These are phyloP conservation scores for Blastocystis sp. DNA, from an alignment of 352 stramenopile genomes.

Conservation along the genomic window DNA sequence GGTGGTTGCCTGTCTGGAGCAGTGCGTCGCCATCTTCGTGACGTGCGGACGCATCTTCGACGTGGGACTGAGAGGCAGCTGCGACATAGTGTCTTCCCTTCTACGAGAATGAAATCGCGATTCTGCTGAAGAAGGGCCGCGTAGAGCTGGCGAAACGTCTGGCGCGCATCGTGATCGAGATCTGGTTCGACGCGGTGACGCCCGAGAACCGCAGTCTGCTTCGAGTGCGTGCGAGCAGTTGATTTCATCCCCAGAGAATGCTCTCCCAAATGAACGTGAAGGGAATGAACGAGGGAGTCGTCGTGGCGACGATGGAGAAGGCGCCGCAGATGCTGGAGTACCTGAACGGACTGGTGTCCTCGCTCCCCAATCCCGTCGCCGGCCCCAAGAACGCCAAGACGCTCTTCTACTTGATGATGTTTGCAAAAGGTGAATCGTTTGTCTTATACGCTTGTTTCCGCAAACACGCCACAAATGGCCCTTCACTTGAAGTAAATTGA, in stretches of 20 bases:
- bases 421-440: not conserved
- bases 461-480: constrained; percentile 51
- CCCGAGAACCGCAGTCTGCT: not conserved
- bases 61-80: not conserved
- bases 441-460: not conserved
- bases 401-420: not conserved
- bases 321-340: not conserved
- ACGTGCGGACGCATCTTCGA: not conserved
- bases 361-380: not conserved
- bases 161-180: not conserved
- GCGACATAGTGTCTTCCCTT: not conserved
- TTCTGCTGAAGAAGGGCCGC: not conserved
- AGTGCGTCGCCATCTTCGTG: not conserved
- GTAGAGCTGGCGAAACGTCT: not conserved
- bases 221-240: not conserved
- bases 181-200: not conserved
- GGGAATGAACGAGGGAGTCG: not conserved
- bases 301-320: not conserved
- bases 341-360: not conserved
- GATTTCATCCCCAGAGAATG: not conserved
- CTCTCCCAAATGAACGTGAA: not conserved
- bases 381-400: not conserved
- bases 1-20: not conserved
- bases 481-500: not conserved
- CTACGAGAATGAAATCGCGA: constrained; percentile 8